phyloP scores from a whole-genome alignment of 2,329 filamentous ascomycete species.

The Colletotrichum chlorophyti region DNA sequence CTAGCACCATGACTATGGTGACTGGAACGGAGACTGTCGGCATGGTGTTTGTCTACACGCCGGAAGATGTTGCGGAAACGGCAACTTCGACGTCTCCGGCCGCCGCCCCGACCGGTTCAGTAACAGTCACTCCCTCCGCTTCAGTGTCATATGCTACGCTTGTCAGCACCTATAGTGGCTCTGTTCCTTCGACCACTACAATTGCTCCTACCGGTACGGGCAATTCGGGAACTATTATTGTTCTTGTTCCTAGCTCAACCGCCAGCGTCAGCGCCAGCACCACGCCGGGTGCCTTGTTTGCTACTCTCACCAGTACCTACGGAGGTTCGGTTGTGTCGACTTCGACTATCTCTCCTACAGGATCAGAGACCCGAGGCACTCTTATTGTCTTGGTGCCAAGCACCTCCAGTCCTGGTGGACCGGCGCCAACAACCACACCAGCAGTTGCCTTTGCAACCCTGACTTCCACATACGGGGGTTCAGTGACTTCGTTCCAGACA shows the following conservation, averaged over 20 bases:
- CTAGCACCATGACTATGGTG: neutral
- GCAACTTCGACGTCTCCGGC: neutral
- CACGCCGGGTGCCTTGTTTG: neutral
- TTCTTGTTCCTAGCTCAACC: constrained; percentile 15
- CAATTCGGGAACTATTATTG: neutral
- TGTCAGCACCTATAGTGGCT: constrained; percentile 12
- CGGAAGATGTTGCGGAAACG: neutral
- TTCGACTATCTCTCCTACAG: constrained; percentile 2
- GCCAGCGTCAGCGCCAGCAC: neutral
- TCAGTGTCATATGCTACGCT: constrained; percentile 3
- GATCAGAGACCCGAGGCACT: neutral
- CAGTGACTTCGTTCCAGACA: constrained; percentile 9
- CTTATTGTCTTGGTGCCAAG: constrained; percentile 17
- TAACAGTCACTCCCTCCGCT: neutral
- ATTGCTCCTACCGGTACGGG: constrained; percentile 5
- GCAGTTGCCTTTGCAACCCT: constrained; percentile 5
- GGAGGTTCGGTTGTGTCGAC: neutral
- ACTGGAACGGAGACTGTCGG: constrained; percentile 12
- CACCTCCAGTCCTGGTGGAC: neutral
- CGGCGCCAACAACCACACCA: neutral
- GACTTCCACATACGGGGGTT: constrained; percentile 12
- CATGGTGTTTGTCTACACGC: constrained; percentile 5
- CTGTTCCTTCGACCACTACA: constrained; percentile 8
- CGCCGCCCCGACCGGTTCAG: neutral
- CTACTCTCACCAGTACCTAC: constrained; percentile 13